A percentile compares a stretch with the other conserved stretches of the same genome.
phyloP scores from a whole-genome alignment of 441 rosid species.

The Metrosideros polymorpha region DNA sequence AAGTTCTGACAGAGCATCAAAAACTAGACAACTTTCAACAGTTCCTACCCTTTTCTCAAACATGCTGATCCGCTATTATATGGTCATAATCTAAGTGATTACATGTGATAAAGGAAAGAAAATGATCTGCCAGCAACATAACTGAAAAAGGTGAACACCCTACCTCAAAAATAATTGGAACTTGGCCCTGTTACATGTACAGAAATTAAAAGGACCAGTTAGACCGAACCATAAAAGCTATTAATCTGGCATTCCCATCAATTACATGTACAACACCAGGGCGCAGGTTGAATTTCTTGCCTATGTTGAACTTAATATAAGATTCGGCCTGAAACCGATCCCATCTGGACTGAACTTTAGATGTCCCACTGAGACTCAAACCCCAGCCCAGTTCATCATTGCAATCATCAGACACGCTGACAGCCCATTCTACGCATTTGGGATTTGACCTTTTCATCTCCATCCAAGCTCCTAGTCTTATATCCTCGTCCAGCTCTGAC shows the following conservation, averaged over 20 bases:
- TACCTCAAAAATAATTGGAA: neutral
- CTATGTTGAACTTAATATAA: conserved; percentile 40
- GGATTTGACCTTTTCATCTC: conserved; percentile 44
- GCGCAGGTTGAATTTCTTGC: conserved; percentile 42
- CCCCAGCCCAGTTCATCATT: conserved; percentile 79
- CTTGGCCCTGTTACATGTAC: neutral
- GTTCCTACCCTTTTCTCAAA: neutral
- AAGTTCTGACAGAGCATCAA: neutral
- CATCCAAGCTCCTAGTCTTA: conserved; percentile 64
- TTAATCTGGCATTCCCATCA: conserved; percentile 35
- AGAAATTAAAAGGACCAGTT: conserved; percentile 61
- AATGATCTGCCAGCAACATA: neutral
- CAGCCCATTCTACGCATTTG: conserved; percentile 48
- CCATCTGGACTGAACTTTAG: conserved; percentile 27
- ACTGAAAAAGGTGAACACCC: neutral
- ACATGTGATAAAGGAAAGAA: neutral
- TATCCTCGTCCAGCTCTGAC: conserved; percentile 44
- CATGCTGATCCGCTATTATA: neutral
- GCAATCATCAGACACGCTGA: conserved; percentile 41
- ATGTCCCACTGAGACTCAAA: conserved; percentile 42
- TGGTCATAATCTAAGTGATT: neutral
- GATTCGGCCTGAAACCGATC: conserved; percentile 60
- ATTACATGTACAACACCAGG: conserved; percentile 61
- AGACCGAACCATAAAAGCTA: conserved; percentile 64
- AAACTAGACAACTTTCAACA: neutral